A percentile compares a stretch with the other conserved stretches of the same genome.
Conservation (phyloP, 1,139 yeast species). For the Blastobotrys malaysiensis region DNA sequence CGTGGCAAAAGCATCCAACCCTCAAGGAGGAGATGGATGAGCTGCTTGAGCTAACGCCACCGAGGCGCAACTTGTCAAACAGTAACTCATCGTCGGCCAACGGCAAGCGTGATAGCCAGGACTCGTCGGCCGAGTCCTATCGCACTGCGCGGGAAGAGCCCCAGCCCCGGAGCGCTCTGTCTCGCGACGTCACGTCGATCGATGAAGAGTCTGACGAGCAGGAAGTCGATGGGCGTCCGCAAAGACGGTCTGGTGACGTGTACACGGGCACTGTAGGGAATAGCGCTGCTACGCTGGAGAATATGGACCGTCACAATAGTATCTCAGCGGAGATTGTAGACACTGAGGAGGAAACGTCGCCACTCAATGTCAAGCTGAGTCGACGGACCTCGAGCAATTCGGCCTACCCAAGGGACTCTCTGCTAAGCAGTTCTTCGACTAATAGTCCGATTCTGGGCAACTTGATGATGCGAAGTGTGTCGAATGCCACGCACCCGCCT, state of each 20-base stretch:
- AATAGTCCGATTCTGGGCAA: background rate
- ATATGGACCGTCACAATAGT: background rate
- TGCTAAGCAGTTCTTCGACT: background rate
- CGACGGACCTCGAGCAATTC: background rate
- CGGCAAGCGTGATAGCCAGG: conserved; percentile 11
- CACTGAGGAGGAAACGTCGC: background rate
- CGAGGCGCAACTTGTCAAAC: conserved; percentile 9
- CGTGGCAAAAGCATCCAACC: conserved; percentile 14
- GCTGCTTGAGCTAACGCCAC: conserved; percentile 11
- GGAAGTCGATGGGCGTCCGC: background rate
- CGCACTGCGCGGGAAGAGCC: conserved; percentile 10
- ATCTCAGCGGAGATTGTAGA: background rate
- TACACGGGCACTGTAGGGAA: background rate
- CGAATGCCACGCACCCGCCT: background rate
- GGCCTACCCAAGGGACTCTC: background rate
- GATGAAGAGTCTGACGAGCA: background rate
- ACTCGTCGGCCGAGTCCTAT: conserved; percentile 20
- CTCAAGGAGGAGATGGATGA: conserved; percentile 14
- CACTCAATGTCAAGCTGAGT: background rate
- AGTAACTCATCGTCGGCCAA: background rate
- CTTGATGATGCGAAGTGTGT: background rate
- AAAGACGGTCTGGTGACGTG: background rate
- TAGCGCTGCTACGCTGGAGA: background rate
- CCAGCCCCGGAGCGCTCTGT: background rate
- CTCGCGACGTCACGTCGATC: background rate